These are phyloP conservation scores for Pythium periplocum DNA, from an alignment of 352 stramenopile genomes.

Conservation along the genomic window DNA sequence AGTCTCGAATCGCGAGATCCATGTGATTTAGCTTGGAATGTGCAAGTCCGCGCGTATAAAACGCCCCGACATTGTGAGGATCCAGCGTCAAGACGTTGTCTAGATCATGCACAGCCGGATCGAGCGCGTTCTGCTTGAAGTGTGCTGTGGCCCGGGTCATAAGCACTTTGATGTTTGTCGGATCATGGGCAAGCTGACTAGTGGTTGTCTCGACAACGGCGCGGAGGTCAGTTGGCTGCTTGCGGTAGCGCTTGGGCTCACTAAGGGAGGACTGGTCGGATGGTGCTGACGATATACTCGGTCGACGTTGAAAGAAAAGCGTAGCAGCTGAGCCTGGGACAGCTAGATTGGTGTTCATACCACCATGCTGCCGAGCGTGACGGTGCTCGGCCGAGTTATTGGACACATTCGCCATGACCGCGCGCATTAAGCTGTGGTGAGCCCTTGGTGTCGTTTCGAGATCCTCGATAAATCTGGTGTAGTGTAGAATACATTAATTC, in stretches of 20 bases:
- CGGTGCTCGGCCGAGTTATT: no score
- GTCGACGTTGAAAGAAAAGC: no score
- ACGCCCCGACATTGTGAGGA: constrained; percentile 32
- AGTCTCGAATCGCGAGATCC: constrained; percentile 79
- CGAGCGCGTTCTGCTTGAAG: constrained; percentile 66
- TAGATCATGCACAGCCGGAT: constrained; percentile 58
- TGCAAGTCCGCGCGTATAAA: constrained; percentile 72
- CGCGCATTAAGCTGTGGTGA: no score
- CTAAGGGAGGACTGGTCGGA: not conserved
- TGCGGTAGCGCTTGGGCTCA: constrained; percentile 31
- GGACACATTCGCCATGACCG: no score
- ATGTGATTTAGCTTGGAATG: constrained; percentile 64
- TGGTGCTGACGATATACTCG: not conserved
- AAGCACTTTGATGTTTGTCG: constrained; percentile 59
- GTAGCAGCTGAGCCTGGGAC: no score
- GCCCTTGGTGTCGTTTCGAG: no score
- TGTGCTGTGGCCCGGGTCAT: constrained; percentile 67
- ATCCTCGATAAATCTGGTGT: no score
- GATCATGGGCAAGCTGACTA: constrained; percentile 51
- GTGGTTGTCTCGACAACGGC: constrained; percentile 71
- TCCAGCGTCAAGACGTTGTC: constrained; percentile 40
- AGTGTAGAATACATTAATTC: no score
- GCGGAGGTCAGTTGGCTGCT: constrained; percentile 56
- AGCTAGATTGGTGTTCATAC: no score
- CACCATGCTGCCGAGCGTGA: no score